Base-by-base conservation (phyloP, 495 filamentous ascomycete genomes). In the Cetradonia linearis region DNA sequence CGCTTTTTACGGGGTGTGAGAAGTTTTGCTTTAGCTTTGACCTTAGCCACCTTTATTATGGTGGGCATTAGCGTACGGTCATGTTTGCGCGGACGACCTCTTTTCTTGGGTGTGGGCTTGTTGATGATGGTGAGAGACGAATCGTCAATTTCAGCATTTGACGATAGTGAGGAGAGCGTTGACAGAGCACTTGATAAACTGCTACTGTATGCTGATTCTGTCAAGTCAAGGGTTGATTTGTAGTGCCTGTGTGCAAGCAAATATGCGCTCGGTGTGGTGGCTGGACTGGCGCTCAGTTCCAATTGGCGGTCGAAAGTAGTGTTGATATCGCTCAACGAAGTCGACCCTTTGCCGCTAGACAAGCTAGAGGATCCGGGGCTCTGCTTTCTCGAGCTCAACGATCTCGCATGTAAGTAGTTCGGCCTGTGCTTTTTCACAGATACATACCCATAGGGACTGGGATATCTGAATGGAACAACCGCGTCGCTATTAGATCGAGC, bases 1-100 rank as follows among this genome's bases (percentile, higher is more conserved):
- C 42, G 66, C 62, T 60, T 70, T 72, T 31, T 67, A 62, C 16
- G 47, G 23, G 38, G 52, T 16, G 31, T 55, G 25, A 37, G 25
- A 20, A 31, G 53, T 44, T 34, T 52, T 42, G 31, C 20, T 55
- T 59, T 61, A 1, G 38, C 8, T 55, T 31, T 34, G 20, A 55
- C 20, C 2, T n/a, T 47, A 7, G 16, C 5, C 31, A 61, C 38
- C 6, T 56, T 56, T 9, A 20, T 30, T 11, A 31, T 18, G 28
- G 23, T 63, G 64, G 34, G 66, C 57, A 23, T 61, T 49, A 27
- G 58, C 58, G 2, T 50, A 38, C 59, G 49, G 11, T 54, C 38
- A 13, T 54, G 16, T 37, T 61, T 61, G 30, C 50, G 59, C 8
- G 13, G 54, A 27, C 54, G 54, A 31, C 54, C 54, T 38, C 54